These are phyloP conservation scores for Penicillium daleae DNA, from an alignment of 495 filamentous ascomycete species.

Conservation along the genomic window DNA sequence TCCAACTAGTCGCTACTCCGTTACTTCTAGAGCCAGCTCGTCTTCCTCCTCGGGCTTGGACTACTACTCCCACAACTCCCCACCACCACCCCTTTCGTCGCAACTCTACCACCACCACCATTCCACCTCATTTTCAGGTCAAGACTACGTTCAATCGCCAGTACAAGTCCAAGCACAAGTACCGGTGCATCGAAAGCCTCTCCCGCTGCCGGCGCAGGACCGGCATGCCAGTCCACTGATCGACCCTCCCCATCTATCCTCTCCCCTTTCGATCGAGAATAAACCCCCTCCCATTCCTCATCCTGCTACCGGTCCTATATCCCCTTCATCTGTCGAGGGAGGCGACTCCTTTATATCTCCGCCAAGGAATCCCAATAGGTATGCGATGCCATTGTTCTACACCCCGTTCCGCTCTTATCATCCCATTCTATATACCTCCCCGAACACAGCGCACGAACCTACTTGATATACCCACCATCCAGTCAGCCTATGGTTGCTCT, in stretches of 20 bases:
- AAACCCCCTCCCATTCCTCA: slow-evolving; percentile 33
- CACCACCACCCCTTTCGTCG: slow-evolving; percentile 25
- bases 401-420: slow-evolving; percentile 11
- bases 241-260: slow-evolving; percentile 32
- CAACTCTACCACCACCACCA: slow-evolving; percentile 9
- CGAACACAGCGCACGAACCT: slow-evolving; percentile 8
- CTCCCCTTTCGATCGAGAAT: slow-evolving; percentile 35
- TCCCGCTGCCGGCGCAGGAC: slow-evolving; percentile 33
- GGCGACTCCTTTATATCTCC: slow-evolving; percentile 35
- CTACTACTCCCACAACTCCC: slow-evolving; percentile 26
- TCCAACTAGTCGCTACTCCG: slow-evolving; percentile 6
- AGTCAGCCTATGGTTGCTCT: not conserved
- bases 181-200: slow-evolving; percentile 39
- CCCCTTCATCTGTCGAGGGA: slow-evolving; percentile 36
- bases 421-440: slow-evolving; percentile 17
- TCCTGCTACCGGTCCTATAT: slow-evolving; percentile 24
- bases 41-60: slow-evolving; percentile 12
- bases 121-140: not conserved
- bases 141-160: slow-evolving; percentile 1
- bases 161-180: not conserved
- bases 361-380: slow-evolving; percentile 48
- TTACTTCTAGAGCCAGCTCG: slow-evolving; percentile 4
- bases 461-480: not conserved
- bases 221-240: slow-evolving; percentile 38
- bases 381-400: slow-evolving; percentile 28